These are phyloP conservation scores for Oxalis stricta DNA, from an alignment of 441 rosid genomes.

Conservation along the genomic window DNA sequence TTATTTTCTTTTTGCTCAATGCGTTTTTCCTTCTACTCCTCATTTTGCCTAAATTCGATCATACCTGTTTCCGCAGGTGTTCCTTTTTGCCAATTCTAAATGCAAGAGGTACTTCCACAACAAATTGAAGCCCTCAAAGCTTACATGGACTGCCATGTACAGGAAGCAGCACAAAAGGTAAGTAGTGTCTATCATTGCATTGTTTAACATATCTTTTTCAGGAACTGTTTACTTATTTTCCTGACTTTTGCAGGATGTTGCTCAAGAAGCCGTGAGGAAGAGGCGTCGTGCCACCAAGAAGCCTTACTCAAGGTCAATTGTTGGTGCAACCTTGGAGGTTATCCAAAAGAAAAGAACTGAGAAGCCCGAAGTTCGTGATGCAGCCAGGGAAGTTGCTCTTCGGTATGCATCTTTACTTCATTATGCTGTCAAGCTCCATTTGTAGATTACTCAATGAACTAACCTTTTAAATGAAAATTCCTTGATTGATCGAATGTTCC, in stretches of 20 bases:
- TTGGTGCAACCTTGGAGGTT: conserved; percentile 71
- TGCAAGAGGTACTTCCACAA: conserved; percentile 86
- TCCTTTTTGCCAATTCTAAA: conserved; percentile 70
- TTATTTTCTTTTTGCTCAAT: background rate
- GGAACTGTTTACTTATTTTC: background rate
- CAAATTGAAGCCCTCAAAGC: conserved; percentile 84
- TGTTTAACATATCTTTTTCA: background rate
- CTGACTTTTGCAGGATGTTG: conserved; percentile 35
- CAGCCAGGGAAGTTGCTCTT: conserved; percentile 77
- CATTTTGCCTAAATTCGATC: background rate
- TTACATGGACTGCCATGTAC: conserved; percentile 84
- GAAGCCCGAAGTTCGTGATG: conserved; percentile 87
- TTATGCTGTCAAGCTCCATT: background rate
- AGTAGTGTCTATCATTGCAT: background rate
- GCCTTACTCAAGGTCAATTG: conserved; percentile 79
- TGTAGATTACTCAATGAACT: too few relatives aligned
- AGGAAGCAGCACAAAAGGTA: conserved; percentile 90
- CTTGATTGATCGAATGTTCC: too few relatives aligned
- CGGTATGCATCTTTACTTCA: conserved; percentile 26
- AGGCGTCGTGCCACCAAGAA: conserved; percentile 65
- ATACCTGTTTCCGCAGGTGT: conserved; percentile 31
- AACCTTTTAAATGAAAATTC: too few relatives aligned
- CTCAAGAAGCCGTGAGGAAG: conserved; percentile 71
- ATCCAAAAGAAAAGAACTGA: conserved; percentile 71
- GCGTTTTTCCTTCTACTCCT: background rate